Base-by-base conservation (phyloP, 2,329 filamentous ascomycete species). In the Cladosporium phlei region DNA sequence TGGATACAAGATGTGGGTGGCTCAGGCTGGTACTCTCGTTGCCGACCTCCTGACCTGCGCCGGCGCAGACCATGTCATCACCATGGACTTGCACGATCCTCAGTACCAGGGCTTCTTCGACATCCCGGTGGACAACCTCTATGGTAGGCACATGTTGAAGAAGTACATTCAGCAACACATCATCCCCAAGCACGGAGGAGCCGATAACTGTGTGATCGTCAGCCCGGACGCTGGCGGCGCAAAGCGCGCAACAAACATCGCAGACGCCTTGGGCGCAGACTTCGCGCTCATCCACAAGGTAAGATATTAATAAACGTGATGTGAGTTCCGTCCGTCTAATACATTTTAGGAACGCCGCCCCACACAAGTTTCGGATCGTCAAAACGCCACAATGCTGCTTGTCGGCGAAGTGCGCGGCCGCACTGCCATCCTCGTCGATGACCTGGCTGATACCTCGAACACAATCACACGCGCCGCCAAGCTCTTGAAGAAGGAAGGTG, bases 41-140 rank as follows among this genome's bases (percentile, higher is more conserved):
- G 93, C 93, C 40, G 90, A 97, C 65, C 80, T 98, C 34, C 76
- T 98, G 55, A 96, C 89, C 30, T 96, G 90, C 69, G 91, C 93
- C 53, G 93, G 93, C 55, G 89, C 93, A 35, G 91, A 98, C 66
- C 93, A 97, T 68, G 84, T 93, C 64, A 96, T 97, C 65, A 96
- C 91, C 24, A 94, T 98, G 86, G 93, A 98, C 64, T 78, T 98
- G 43, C 88, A 93, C 65, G 91, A 96, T 66, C 86, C 88, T 32
- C 89, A 98, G 69, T 97, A 97, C 63, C 93, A 98, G 69, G 93
- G 93, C 45, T 98, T 96, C 75, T 97, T 98, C 64, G 91, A 98
- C 63, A 95, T 97, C 49, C 93, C 93, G 2, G 93, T 98, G 47
- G 93, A 98, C 71, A 98, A 98, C 66, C 77, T 98, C 14, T 97